Evolutionary conservation across 768 basidiomycete species (phyloP).

Genomic region (Trametes cubensis): DNA sequence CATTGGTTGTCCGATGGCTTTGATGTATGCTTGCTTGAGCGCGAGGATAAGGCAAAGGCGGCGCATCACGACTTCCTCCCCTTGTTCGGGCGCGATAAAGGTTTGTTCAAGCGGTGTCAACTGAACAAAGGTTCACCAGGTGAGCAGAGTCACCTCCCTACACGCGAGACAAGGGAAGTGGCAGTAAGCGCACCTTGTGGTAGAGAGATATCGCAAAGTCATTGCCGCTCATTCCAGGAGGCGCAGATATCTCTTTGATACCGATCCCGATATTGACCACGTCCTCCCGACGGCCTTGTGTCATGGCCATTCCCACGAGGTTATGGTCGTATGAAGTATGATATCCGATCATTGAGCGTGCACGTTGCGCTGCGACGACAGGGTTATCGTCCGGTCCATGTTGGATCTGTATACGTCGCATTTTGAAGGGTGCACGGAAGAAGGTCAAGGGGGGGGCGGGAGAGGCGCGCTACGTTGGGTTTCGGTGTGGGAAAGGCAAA

Average conservation of each 20-base stretch:
- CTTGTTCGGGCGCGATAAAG: slow-evolving; percentile 52
- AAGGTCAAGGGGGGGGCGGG: neutral
- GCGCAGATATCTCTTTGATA: slow-evolving; percentile 68
- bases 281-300: slow-evolving; percentile 72
- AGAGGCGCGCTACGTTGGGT: slow-evolving; percentile 18
- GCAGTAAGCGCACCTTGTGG: slow-evolving; percentile 61
- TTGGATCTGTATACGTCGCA: slow-evolving; percentile 11
- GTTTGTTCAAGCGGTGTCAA: slow-evolving; percentile 54
- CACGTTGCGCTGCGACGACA: slow-evolving; percentile 59
- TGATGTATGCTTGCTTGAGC: slow-evolving; percentile 80
- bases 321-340: slow-evolving; percentile 70
- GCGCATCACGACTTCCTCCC: slow-evolving; percentile 68
- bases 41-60: slow-evolving; percentile 78
- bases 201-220: slow-evolving; percentile 73
- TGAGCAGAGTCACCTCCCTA: neutral
- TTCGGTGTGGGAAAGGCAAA: neutral
- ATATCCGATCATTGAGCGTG: slow-evolving; percentile 80
- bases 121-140: slow-evolving; percentile 37
- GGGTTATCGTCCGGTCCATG: slow-evolving; percentile 58
- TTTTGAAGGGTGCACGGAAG: slow-evolving; percentile 1
- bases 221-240: slow-evolving; percentile 56
- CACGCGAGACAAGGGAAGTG: neutral
- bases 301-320: slow-evolving; percentile 83
- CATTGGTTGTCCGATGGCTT: slow-evolving; percentile 78
- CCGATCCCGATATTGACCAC: slow-evolving; percentile 86